phyloP scores from a whole-genome alignment of 2,329 filamentous ascomycete genomes.

The Xylariaceae sp. region DNA sequence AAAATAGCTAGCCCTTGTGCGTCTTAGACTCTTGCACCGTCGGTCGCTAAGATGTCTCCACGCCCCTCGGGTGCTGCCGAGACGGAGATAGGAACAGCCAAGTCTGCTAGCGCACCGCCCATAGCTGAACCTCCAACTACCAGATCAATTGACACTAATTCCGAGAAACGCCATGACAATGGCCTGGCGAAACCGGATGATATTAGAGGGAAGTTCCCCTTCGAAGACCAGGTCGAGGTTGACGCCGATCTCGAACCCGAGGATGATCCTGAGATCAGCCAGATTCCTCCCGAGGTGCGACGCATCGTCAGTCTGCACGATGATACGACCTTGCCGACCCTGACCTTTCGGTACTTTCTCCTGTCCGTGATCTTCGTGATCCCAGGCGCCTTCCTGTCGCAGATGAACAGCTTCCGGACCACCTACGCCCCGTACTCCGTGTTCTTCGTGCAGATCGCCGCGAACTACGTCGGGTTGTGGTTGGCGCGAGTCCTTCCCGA shows the following conservation, averaged over 20 bases:
- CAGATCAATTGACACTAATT: neutral
- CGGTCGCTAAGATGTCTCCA: conserved; percentile 19
- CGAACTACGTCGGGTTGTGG: conserved; percentile 57
- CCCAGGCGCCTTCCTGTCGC: conserved; percentile 59
- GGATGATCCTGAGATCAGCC: conserved; percentile 53
- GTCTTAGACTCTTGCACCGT: too few relatives aligned
- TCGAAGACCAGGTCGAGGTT: conserved; percentile 30
- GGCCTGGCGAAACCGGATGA: conserved; percentile 1
- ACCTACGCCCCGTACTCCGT: conserved; percentile 61
- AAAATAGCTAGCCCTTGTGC: too few relatives aligned
- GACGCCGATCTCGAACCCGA: conserved; percentile 40
- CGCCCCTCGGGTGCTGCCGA: conserved; percentile 13
- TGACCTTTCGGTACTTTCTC: conserved; percentile 64
- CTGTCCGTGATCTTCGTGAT: conserved; percentile 57
- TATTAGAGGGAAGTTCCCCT: conserved; percentile 19
- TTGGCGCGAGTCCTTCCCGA: conserved; percentile 54
- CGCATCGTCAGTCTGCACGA: conserved; percentile 60
- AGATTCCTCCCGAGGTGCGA: conserved; percentile 58
- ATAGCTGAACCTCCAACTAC: conserved; percentile 13
- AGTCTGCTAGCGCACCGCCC: conserved; percentile 19
- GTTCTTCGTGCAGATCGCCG: conserved; percentile 64
- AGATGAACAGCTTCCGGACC: conserved; percentile 59
- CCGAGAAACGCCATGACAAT: neutral
- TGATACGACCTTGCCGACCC: conserved; percentile 56
- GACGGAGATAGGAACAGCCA: conserved; percentile 19